These are phyloP conservation scores for Alternaria arbusti DNA, from an alignment of 2,329 filamentous ascomycete species.

Conservation along the genomic window DNA sequence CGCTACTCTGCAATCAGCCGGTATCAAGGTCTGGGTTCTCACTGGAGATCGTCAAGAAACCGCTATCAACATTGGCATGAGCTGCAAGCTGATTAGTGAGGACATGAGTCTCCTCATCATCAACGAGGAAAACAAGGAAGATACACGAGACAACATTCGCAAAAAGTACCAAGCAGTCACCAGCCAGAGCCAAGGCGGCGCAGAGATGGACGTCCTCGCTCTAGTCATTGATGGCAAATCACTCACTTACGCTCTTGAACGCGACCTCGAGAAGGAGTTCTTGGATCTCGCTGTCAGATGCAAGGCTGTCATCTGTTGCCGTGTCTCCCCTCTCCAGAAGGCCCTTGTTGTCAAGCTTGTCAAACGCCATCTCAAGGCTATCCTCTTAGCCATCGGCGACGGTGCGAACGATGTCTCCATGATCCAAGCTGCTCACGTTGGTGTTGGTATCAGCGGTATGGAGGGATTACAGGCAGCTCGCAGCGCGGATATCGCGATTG, in stretches of 20 bases:
- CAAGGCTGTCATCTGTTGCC: slow-evolving; percentile 97
- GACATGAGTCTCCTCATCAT: slow-evolving; percentile 98
- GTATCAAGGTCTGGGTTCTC: slow-evolving; percentile 98
- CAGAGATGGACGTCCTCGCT: slow-evolving; percentile 85
- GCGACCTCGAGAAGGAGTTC: slow-evolving; percentile 91
- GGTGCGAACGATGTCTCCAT: slow-evolving; percentile 99
- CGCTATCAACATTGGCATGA: slow-evolving; percentile 99
- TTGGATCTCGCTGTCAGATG: slow-evolving; percentile 92
- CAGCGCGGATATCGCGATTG: slow-evolving; percentile 94
- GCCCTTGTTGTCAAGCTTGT: slow-evolving; percentile 97
- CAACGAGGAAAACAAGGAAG: slow-evolving; percentile 83
- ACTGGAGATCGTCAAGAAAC: slow-evolving; percentile 98
- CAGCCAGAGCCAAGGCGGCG: slow-evolving; percentile 76
- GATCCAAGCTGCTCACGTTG: slow-evolving; percentile 98
- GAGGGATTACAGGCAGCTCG: slow-evolving; percentile 96
- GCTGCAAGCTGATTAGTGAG: slow-evolving; percentile 96
- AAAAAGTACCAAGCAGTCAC: slow-evolving; percentile 93
- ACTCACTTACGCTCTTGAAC: slow-evolving; percentile 89
- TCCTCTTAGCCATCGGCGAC: slow-evolving; percentile 94
- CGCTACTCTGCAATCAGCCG: slow-evolving; percentile 92
- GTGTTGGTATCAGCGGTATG: slow-evolving; percentile 94
- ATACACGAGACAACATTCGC: slow-evolving; percentile 84
- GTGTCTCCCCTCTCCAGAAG: slow-evolving; percentile 96
- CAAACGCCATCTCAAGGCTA: slow-evolving; percentile 89
- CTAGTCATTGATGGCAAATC: slow-evolving; percentile 97